Conservation (phyloP, 345 rosid genomes). For the Cardamine chenopodiifolia region DNA sequence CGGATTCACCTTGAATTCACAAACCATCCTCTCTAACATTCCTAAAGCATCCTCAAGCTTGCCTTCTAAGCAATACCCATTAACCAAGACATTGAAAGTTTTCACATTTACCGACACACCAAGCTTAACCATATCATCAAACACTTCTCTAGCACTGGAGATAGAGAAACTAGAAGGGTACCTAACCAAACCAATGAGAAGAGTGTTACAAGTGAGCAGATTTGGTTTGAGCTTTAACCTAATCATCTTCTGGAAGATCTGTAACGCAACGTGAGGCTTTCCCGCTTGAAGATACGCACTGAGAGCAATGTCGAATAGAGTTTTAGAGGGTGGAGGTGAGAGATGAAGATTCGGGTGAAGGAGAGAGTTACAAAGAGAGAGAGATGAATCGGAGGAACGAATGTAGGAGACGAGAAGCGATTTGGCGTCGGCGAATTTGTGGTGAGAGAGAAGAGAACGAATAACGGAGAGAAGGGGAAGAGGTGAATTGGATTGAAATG, state of each 20-base stretch:
- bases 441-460: conserved; percentile 53
- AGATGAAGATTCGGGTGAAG: conserved; percentile 47
- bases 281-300: conserved; percentile 61
- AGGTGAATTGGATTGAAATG: conserved; percentile 46
- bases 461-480: conserved; percentile 66
- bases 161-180: conserved; percentile 64
- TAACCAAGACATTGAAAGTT: conserved; percentile 68
- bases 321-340: conserved; percentile 45
- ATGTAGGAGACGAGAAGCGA: conserved; percentile 65
- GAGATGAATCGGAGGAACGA: conserved; percentile 47
- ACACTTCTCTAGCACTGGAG: conserved; percentile 53
- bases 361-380: conserved; percentile 54
- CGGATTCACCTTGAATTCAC: conserved; percentile 56
- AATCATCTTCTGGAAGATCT: conserved; percentile 70
- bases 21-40: conserved; percentile 56
- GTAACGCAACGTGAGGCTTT: conserved; percentile 66
- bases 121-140: conserved; percentile 52
- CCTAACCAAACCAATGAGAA: conserved; percentile 66
- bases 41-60: conserved; percentile 58
- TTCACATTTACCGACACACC: conserved; percentile 54
- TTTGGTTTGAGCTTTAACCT: conserved; percentile 60
- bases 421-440: conserved; percentile 69
- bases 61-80: conserved; percentile 70
- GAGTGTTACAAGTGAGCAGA: conserved; percentile 66
- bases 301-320: conserved; percentile 62